Base-by-base conservation (phyloP, 2,329 filamentous ascomycete genomes). In the Acrodontium crateriforme region DNA sequence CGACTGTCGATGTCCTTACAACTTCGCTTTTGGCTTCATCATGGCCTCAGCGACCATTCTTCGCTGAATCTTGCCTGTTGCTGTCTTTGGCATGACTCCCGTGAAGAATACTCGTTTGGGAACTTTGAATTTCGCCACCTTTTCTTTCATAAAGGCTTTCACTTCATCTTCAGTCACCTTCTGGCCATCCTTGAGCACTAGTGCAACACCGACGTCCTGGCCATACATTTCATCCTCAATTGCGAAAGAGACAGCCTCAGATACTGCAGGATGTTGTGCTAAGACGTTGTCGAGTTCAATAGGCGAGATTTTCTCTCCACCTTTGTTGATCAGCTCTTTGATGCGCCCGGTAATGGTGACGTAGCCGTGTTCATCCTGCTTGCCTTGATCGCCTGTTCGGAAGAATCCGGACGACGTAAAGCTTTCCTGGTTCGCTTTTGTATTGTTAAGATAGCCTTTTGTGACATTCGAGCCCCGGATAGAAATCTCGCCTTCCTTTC, bases 301-400 rank as follows among this genome's bases (percentile, higher is more conserved):
- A 1, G 83, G 82, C 40, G 74, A 80, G 50, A 91, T 89, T 62
- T 89, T 89, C 60, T 91, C 82, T 34, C 82, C 82, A 30, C 78
- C 81, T 57, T 87, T 85, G 58, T 84, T 84, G 63, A 92, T 91
- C 28, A 92, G 64, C 57, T 92, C 83, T 65, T 92, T 92, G 59
- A 91, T 91, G 29, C 83, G 68, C n/a, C 83, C 83, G 0, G 83
- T 91, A 55, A 92, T 87, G 47, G 80, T 67, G 8, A 92, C 61
- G 49, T 89, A 91, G 34, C 81, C 80, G 41, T 89, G 79, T 32
- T 71, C 59, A 45, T 91, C 82, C 50, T 72, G 67, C 57, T 78
- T 79, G 27, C 83, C 83, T 54, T 91, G 81, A 49, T 92, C 83
- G 5, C 83, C 83, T 0, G 83, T 91, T 42, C 82, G 70, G 69